Evolutionary conservation across 768 basidiomycete species (phyloP).

Genomic region (Rhizopogon vulgaris): DNA sequence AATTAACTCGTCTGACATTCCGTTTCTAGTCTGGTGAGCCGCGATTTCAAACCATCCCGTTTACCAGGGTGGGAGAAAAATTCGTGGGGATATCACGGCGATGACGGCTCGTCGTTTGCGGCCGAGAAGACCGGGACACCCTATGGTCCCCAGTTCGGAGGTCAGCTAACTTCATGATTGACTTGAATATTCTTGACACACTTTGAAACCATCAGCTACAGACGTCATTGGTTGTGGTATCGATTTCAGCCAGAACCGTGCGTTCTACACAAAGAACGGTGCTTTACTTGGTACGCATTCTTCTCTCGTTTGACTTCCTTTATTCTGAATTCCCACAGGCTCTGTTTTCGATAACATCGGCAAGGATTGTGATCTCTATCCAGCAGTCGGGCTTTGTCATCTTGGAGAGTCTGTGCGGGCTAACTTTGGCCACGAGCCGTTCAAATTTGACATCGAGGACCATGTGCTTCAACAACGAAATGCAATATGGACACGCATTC

Average conservation of each 20-base stretch:
- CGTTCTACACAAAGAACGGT: conserved; percentile 91
- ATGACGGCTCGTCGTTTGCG: conserved; percentile 76
- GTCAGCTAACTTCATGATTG: conserved; percentile 37
- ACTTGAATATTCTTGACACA: conserved; percentile 1
- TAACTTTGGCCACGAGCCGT: conserved; percentile 85
- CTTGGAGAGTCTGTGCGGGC: conserved; percentile 69
- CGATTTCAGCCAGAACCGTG: conserved; percentile 74
- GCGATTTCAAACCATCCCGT: conserved; percentile 59
- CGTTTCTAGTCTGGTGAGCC: conserved; percentile 54
- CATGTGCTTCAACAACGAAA: conserved; percentile 71
- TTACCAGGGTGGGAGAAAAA: conserved; percentile 82
- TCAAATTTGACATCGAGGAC: conserved; percentile 87
- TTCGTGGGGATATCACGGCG: conserved; percentile 93
- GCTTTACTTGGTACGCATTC: conserved; percentile 48
- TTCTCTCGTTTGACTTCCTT: background rate
- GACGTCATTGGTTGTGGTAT: conserved; percentile 91
- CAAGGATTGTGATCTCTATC: conserved; percentile 63
- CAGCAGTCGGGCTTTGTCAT: conserved; percentile 85
- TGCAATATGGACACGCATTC: conserved; percentile 60
- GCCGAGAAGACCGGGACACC: conserved; percentile 63
- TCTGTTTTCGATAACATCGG: conserved; percentile 69
- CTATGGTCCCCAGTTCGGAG: conserved; percentile 77
- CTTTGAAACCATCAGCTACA: conserved; percentile 45
- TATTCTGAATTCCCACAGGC: conserved; percentile 32
- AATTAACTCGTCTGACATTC: conserved; percentile 8